phyloP scores from a whole-genome alignment of 768 basidiomycete species.

The Boletus rex-veris region DNA sequence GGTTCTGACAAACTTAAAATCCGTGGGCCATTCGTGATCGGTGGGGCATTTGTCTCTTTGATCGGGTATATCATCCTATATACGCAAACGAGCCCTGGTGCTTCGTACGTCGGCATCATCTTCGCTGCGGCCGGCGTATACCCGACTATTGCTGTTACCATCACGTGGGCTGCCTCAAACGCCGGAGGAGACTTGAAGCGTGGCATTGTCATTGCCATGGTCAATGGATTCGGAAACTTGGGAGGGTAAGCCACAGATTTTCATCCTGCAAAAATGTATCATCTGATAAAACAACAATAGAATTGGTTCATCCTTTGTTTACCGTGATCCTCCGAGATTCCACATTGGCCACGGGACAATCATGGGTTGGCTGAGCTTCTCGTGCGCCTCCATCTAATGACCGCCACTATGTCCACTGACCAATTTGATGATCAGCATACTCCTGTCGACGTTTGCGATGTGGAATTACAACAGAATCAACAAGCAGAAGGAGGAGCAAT shows the following conservation, averaged over 20 bases:
- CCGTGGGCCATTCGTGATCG: conserved; percentile 2
- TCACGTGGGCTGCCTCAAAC: conserved; percentile 56
- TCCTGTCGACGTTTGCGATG: conserved; percentile 41
- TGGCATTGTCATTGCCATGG: conserved; percentile 49
- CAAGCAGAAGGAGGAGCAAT: conserved; percentile 43
- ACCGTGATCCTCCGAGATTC: conserved; percentile 36
- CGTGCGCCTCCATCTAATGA: conserved; percentile 30
- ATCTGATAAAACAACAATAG: conserved; percentile 19
- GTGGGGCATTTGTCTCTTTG: conserved; percentile 1
- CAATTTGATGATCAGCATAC: conserved; percentile 33
- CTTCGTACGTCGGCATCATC: conserved; percentile 44
- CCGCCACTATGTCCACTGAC: conserved; percentile 29
- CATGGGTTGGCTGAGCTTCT: conserved; percentile 33
- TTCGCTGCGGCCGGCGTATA: conserved; percentile 51
- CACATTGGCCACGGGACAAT: conserved; percentile 36
- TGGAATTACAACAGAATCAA: conserved; percentile 49
- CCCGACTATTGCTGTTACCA: conserved; percentile 43
- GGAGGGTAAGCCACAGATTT: conserved; percentile 40
- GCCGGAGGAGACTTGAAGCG: conserved; percentile 55
- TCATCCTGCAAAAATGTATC: neutral
- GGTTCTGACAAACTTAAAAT: conserved; percentile 1
- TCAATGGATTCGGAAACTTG: conserved; percentile 42
- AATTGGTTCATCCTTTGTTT: conserved; percentile 41
- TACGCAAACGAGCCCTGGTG: neutral
- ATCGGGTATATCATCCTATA: conserved; percentile 5